phyloP scores from a whole-genome alignment of 2,329 filamentous ascomycete genomes.

The Xylaria polymorpha region DNA sequence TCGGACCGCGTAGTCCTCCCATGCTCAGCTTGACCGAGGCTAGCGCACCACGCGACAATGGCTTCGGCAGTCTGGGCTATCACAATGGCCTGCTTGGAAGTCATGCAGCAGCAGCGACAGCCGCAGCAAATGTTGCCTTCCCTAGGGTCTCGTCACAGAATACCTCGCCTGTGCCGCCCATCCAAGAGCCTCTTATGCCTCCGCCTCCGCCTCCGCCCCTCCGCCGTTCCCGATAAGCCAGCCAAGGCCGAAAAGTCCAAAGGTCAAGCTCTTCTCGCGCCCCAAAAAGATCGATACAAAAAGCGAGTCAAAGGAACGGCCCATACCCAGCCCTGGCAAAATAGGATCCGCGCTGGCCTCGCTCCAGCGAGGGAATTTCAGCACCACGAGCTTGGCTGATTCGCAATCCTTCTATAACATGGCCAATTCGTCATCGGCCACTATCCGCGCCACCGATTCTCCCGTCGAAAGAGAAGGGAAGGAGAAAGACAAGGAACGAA shows the following conservation, averaged over 20 bases:
- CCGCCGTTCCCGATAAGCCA: slow-evolving; percentile 67
- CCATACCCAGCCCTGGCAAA: slow-evolving; percentile 78
- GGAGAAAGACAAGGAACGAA: slow-evolving; percentile 79
- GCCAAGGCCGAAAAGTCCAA: slow-evolving; percentile 75
- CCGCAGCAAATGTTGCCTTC: slow-evolving; percentile 79
- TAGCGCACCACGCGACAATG: slow-evolving; percentile 68
- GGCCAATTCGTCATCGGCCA: slow-evolving; percentile 81
- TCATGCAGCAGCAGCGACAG: slow-evolving; percentile 73
- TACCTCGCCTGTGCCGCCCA: slow-evolving; percentile 59
- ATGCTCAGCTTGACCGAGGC: slow-evolving; percentile 73
- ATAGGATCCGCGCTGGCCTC: slow-evolving; percentile 74
- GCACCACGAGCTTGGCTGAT: slow-evolving; percentile 78
- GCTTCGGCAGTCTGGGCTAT: slow-evolving; percentile 64
- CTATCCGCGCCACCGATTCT: slow-evolving; percentile 73
- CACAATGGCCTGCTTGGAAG: slow-evolving; percentile 71
- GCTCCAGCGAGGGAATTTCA: slow-evolving; percentile 73
- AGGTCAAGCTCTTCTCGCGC: slow-evolving; percentile 84
- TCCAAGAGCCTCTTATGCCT: slow-evolving; percentile 47
- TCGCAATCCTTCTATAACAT: slow-evolving; percentile 76
- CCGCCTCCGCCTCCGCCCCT: slow-evolving; percentile 54
- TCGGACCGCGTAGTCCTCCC: slow-evolving; percentile 69
- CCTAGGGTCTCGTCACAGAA: slow-evolving; percentile 68
- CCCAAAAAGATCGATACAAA: slow-evolving; percentile 81
- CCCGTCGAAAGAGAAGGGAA: slow-evolving; percentile 59
- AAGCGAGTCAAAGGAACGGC: slow-evolving; percentile 72